Evolutionary conservation across 2,329 filamentous ascomycete genomes (phyloP), one percentile per base, ranked within the genome.

Genomic region (Diaporthe batatas): DNA sequence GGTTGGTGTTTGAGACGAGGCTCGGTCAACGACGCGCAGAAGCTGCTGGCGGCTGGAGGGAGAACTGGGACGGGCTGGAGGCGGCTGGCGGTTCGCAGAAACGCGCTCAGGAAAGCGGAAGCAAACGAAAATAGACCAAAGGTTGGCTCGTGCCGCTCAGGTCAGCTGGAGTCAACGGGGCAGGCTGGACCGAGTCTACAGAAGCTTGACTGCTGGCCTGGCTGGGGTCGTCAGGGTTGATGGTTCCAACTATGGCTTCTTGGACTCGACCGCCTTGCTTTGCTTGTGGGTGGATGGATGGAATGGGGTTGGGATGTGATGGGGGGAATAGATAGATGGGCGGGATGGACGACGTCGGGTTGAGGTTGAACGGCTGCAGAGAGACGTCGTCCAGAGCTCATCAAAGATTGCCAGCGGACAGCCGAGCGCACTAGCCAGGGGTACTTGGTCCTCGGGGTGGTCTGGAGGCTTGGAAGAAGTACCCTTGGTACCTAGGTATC

Each of bases 331-430:
- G 69, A 68, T 55, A 70, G 72, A 62, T 68, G 65, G 49, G 49
- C 16, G 55, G 59, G 69, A 71, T 53, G 57, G 44, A 69, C 57
- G 65, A 53, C 64, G 44, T 49, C 57, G 68, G 62, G 68, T 55
- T 47, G 72, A 71, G 54, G 71, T 59, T 59, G 59, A 53, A 73
- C 49, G 68, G 59, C 72, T 39, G 18, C 47, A 49, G 53, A 29
- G 54, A 67, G 73, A 71, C 68, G 55, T 64, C 51, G 55, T 64
- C 67, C 49, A 55, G 65, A 73, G 72, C 72, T 73, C 68, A 70
- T 73, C 72, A 71, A 73, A 73, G 62, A 64, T 67, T 71, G 68
- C 70, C 67, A 32, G 69, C 62, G n/a, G 34, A 67, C 68, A 70
- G 68, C 55, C 47, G 39, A 59, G 29, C 21, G 51, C 51, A 53